Base-by-base conservation (phyloP, 345 rosid species). In the Citrus australasica region DNA sequence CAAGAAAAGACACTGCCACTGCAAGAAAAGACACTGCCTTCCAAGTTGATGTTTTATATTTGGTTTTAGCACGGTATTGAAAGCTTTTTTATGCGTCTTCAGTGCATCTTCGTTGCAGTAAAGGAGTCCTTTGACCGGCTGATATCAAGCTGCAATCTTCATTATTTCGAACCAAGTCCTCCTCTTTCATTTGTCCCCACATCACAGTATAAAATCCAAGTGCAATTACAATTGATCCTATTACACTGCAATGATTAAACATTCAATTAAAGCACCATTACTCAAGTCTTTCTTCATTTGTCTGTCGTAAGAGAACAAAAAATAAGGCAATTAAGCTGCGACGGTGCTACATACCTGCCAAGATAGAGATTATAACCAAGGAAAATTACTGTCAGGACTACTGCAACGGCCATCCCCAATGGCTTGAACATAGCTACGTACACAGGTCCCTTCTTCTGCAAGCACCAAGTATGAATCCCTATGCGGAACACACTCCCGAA, bases 371-470 rank as follows among this genome's bases (percentile, higher is more conserved):
- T 58, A 17, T 77, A 84, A 0, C 87, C 87, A 13, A 87, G 85
- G 64, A 87, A 82, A 5, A 38, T 9, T 76, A 82, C 74, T 17
- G 82, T 67, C 67, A 87, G 55, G 65, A 65, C 19, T 7, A 80
- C 77, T 9, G 90, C 83, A 78, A 83, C 22, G 65, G 35, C 82
- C 64, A 87, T 87, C 37, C 88, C 88, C 81, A 87, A 37, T 9
- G 90, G 88, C 83, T 67, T 83, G 87, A 87, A 87, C 85, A 87
- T 82, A 75, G 88, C 69, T 10, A 87, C 90, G 48, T 66, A 85
- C 1, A 83, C 73, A 16, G 87, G 86, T 13, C 90, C 88, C 35
- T 78, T 87, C 79, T 64, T 77, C 13, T 42, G 67, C 71, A 82
- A 51, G 84, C 86, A 80, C 90, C 90, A 85, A 33, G 90, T 83